phyloP scores from a whole-genome alignment of 192 early-diverging fungal genomes.

The Pilaira anomala region DNA sequence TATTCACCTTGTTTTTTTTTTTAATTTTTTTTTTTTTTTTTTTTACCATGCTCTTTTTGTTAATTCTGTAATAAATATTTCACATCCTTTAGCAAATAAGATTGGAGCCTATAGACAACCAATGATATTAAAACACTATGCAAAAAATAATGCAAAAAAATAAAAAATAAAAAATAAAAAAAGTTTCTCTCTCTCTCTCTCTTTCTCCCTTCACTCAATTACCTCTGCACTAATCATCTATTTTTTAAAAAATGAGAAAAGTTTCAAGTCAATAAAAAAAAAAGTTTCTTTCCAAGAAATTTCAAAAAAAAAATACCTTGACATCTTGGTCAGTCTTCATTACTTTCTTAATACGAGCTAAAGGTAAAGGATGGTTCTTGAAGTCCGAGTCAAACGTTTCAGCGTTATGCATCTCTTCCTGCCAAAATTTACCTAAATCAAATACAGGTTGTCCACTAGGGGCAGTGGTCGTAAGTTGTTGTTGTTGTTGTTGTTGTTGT shows the following conservation, averaged over 20 bases:
- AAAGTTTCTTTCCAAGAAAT: constrained; percentile 1
- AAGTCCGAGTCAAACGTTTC: constrained; percentile 79
- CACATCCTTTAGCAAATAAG: constrained; percentile 94
- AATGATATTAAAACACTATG: constrained; percentile 33
- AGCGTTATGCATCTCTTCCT: constrained; percentile 59
- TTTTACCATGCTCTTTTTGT: constrained; percentile 71
- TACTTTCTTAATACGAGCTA: constrained; percentile 96
- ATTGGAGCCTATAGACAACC: constrained; percentile 76
- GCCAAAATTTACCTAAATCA: constrained; percentile 63
- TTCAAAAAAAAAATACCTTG: too few relatives aligned
- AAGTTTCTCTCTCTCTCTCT: too few relatives aligned
- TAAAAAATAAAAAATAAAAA: too few relatives aligned
- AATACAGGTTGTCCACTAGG: constrained; percentile 37
- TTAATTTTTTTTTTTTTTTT: constrained; percentile 1
- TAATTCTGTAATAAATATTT: constrained; percentile 94
- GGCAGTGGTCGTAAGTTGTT: constrained; percentile 6
- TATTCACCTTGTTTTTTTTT: not conserved
- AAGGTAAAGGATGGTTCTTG: constrained; percentile 83
- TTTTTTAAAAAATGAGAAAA: constrained; percentile 6
- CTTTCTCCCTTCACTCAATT: constrained; percentile 11
- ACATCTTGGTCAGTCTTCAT: constrained; percentile 98
- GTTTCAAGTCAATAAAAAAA: not conserved
- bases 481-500: not conserved
- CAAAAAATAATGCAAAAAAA: constrained; percentile 20
- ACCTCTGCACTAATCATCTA: constrained; percentile 65